Conservation (phyloP, 208 protist species). For the Crithidia acanthocephali region DNA sequence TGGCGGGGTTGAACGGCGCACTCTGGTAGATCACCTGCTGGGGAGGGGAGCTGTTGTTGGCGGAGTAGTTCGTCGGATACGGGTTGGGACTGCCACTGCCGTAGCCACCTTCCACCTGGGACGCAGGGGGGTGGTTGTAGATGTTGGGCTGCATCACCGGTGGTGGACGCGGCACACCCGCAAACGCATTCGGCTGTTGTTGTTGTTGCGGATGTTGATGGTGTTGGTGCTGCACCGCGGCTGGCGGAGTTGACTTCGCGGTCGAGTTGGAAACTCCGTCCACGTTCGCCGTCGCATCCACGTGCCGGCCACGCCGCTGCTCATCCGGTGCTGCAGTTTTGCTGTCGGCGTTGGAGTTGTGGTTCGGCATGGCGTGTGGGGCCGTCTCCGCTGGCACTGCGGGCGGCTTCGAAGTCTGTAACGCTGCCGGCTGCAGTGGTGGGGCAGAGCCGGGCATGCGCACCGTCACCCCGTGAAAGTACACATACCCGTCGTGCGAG, state of each 20-base stretch:
- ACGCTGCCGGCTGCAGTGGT: too few relatives aligned
- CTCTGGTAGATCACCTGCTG: neutral
- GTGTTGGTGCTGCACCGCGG: neutral
- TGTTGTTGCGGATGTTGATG: conserved; percentile 3
- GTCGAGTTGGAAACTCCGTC: neutral
- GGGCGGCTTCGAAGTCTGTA: neutral
- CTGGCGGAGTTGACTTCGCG: neutral
- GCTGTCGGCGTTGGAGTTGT: neutral
- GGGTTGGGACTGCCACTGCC: conserved; percentile 8
- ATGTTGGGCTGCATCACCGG: conserved; percentile 2
- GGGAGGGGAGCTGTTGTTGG: neutral
- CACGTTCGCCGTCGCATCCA: neutral
- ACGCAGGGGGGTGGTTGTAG: neutral
- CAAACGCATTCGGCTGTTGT: conserved; percentile 8
- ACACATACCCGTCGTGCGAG: conserved; percentile 52
- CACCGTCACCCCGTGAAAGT: conserved; percentile 61
- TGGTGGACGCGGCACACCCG: conserved; percentile 6
- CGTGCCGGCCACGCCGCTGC: neutral
- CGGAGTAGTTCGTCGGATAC: neutral
- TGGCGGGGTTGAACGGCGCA: neutral
- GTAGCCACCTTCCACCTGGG: neutral
- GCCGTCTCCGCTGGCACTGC: too few relatives aligned
- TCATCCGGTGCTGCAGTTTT: neutral
- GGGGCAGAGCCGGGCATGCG: conserved; percentile 29
- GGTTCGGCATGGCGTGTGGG: too few relatives aligned